Base-by-base conservation (phyloP, 179 eudicot species). In the Spergularia azorica region DNA sequence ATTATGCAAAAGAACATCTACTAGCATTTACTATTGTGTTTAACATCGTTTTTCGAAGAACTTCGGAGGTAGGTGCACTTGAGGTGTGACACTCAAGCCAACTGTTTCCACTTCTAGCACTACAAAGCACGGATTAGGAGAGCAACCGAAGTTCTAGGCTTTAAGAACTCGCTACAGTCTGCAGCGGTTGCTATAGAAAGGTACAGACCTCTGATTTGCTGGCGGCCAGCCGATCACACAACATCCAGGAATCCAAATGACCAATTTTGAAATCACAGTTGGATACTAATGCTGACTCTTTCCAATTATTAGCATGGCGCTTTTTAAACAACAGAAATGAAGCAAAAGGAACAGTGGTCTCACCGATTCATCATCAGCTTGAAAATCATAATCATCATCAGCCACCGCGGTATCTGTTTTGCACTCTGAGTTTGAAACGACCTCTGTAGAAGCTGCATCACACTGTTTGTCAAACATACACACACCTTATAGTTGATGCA, bases 311-410 rank as follows among this genome's bases (percentile, higher is more conserved):
- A 14, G 48, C 57, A 78, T 56, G 43, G 65, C 18, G 56, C 18
- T 43, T 21, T 67, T 21, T 67, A n/a, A 74, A 26, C 21, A 52
- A 73, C 20, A 46, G 26, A 18, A 77, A 26, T 26, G 59, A 14
- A 69, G n/a, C 15, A 69, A 36, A 39, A 32, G 18, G 55, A 21
- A 15, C 61, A 11, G 17, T 26, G 11, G 17, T 20, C 90, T 83
- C 78, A 94, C 98, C 79, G 59, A 66, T 57, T 92, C 97, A 80
- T 90, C 91, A 65, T 80, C 89, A 72, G 93, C 83, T 41, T 62
- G 70, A 51, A 88, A 10, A 79, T 80, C 88, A 83, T 83, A 91
- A 75, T 91, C 96, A 76, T 85, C 88, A 85, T 91, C 97, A 70
- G 72, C 77, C 63, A 84, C 97, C 60, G 66, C 79, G 26, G 73